A percentile compares a stretch with the other conserved stretches of the same genome.
phyloP scores from a whole-genome alignment of 2,329 filamentous ascomycete genomes.

The Teratosphaeriaceae sp. region DNA sequence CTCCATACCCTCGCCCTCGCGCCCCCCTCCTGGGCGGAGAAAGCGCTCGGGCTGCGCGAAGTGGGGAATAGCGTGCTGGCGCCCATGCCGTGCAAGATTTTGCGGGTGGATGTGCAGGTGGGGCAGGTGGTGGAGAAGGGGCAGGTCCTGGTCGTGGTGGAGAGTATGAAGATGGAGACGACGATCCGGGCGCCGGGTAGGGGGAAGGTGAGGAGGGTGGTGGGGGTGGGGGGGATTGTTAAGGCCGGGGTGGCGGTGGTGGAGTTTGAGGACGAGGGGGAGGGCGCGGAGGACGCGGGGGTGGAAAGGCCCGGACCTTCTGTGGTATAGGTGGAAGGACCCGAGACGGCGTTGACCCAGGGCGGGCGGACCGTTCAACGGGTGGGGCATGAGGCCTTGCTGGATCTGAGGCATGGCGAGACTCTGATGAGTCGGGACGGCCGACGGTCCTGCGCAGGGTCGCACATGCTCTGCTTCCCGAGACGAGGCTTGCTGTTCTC shows the following conservation, averaged over 20 bases:
- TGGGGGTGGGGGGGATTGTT: constrained; percentile 39
- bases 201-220: constrained; percentile 31
- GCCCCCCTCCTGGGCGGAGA: constrained; percentile 73
- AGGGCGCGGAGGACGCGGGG: not conserved
- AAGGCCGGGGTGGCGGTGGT: constrained; percentile 43
- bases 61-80: constrained; percentile 75
- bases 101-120: constrained; percentile 79
- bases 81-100: constrained; percentile 95
- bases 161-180: constrained; percentile 53
- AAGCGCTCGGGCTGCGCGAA: constrained; percentile 74
- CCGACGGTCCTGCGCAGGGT: no score
- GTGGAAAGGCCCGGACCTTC: no score
- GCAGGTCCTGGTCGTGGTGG: constrained; percentile 69
- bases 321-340: no score
- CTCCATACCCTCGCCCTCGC: constrained; percentile 52
- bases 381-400: no score
- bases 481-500: no score
- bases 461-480: no score
- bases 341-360: no score
- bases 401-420: no score
- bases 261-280: constrained; percentile 33
- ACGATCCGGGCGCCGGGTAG: constrained; percentile 42
- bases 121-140: constrained; percentile 81
- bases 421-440: no score
- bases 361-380: no score